Evolutionary conservation across 495 filamentous ascomycete species (phyloP).

Genomic region (Penicillium canariense): DNA sequence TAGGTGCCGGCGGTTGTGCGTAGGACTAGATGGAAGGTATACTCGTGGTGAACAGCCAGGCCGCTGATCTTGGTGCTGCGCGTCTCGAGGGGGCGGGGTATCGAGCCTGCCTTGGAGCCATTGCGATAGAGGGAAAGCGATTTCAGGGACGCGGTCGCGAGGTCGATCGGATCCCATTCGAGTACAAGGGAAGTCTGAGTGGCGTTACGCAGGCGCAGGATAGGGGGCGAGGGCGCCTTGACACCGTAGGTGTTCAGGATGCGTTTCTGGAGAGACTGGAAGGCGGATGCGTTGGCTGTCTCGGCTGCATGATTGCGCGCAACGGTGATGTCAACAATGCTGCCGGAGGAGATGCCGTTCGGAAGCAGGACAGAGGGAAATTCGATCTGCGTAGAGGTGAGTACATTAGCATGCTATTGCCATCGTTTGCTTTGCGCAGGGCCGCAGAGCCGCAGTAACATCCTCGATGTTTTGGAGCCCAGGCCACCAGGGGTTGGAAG

Average conservation of each 20-base stretch:
- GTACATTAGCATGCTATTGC: slow-evolving; percentile 9
- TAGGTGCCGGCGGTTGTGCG: slow-evolving; percentile 88
- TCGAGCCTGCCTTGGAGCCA: slow-evolving; percentile 90
- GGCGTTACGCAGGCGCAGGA: slow-evolving; percentile 88
- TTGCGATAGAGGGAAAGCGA: slow-evolving; percentile 90
- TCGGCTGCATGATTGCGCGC: slow-evolving; percentile 82
- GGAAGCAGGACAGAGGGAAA: slow-evolving; percentile 98
- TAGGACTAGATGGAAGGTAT: slow-evolving; percentile 89
- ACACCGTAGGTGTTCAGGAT: slow-evolving; percentile 86
- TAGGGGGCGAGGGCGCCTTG: slow-evolving; percentile 69
- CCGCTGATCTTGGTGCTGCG: slow-evolving; percentile 95
- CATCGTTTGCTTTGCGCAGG: not conserved
- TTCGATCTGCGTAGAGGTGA: slow-evolving; percentile 68
- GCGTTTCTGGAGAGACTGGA: slow-evolving; percentile 78
- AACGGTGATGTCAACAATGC: slow-evolving; percentile 97
- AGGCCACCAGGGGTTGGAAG: slow-evolving; percentile 25
- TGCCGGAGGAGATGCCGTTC: slow-evolving; percentile 87
- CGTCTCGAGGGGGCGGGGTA: slow-evolving; percentile 80
- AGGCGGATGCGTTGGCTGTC: slow-evolving; percentile 64
- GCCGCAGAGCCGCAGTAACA: slow-evolving; percentile 2
- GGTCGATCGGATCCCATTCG: slow-evolving; percentile 94
- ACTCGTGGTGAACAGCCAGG: slow-evolving; percentile 93
- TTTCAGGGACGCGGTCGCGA: slow-evolving; percentile 87
- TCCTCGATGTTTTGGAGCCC: slow-evolving; percentile 16
- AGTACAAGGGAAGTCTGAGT: slow-evolving; percentile 96